Conservation (phyloP, 148 eudicot genomes). For the Rhododendron williamsianum region DNA sequence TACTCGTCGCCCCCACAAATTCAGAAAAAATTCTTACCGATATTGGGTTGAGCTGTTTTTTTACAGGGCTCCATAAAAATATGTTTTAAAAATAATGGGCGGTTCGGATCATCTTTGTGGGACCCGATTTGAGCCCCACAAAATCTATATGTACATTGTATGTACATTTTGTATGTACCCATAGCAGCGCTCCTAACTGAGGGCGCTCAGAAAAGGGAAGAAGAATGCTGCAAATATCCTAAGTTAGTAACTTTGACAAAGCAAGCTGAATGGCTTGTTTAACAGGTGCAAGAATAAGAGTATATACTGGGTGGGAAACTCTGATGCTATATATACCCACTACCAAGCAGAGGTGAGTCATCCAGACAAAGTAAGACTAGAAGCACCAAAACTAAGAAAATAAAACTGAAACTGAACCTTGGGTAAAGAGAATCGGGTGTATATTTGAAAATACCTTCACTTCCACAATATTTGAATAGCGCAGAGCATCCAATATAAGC, state of each 20-base stretch:
- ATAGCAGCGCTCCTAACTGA: no score
- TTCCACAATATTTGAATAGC: slow-evolving; percentile 58
- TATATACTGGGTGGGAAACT: not conserved
- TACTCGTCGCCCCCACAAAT: no score
- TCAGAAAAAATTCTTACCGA: no score
- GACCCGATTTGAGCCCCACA: no score
- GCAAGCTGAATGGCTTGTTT: not conserved
- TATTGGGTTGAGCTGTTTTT: no score
- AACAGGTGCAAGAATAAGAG: not conserved
- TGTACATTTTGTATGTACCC: no score
- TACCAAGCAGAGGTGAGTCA: not conserved
- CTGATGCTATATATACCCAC: not conserved
- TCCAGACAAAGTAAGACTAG: not conserved
- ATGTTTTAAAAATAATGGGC: no score
- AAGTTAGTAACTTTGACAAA: not conserved
- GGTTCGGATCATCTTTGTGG: no score
- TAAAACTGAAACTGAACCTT: not conserved
- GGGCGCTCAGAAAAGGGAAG: not conserved
- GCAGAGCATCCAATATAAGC: slow-evolving; percentile 56
- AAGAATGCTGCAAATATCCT: not conserved
- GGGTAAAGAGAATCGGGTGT: not conserved
- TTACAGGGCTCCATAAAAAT: no score
- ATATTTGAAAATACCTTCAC: slow-evolving; percentile 44
- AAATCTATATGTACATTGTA: no score
- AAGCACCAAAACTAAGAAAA: not conserved